A percentile compares a stretch with the other conserved stretches of the same genome.
These are phyloP conservation scores for Coemansia sp. DNA, from an alignment of 192 early-diverging fungal genomes.

Conservation along the genomic window DNA sequence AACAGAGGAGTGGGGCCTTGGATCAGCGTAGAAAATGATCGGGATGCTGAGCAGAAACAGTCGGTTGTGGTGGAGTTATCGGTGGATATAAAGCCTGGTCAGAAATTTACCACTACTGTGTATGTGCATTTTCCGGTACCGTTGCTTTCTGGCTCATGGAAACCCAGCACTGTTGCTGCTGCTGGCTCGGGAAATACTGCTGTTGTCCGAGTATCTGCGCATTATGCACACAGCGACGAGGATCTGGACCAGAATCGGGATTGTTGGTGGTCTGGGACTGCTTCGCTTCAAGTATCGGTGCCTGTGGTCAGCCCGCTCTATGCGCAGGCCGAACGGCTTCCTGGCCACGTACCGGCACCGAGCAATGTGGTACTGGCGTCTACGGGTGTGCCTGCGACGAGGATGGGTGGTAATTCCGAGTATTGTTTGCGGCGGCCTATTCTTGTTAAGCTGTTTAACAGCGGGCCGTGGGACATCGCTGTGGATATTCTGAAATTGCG, in stretches of 20 bases:
- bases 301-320: slow-evolving; percentile 28
- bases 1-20: not conserved
- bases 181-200: not conserved
- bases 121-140: slow-evolving; percentile 23
- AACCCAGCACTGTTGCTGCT: not conserved
- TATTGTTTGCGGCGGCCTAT: slow-evolving; percentile 40
- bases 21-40: not conserved
- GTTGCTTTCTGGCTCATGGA: slow-evolving; percentile 9
- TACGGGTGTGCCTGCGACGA: slow-evolving; percentile 8
- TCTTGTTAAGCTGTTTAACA: slow-evolving; percentile 25
- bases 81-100: slow-evolving; percentile 5
- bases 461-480: slow-evolving; percentile 26
- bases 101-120: slow-evolving; percentile 14
- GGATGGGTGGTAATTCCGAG: slow-evolving; percentile 10
- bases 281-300: slow-evolving; percentile 12
- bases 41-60: not conserved
- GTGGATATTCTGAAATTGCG: slow-evolving; percentile 20
- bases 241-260: not conserved
- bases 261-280: not conserved
- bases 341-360: slow-evolving; percentile 19
- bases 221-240: not conserved
- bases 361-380: not conserved
- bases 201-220: not conserved
- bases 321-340: slow-evolving; percentile 15
- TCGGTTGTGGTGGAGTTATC: not conserved